Conservation (phyloP, 805 yeast species). For the Phaffomyces thermotolerans region DNA sequence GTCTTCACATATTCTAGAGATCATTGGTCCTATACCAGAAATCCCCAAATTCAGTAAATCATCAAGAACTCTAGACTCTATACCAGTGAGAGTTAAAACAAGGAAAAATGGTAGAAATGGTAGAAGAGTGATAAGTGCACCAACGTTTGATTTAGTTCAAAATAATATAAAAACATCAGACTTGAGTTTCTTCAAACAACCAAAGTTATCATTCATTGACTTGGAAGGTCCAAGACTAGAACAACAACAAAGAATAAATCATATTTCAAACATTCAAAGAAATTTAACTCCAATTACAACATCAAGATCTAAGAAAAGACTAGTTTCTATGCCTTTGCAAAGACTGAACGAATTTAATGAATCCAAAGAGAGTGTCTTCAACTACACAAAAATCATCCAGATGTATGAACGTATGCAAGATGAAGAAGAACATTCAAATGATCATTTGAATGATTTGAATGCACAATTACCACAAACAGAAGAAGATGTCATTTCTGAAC, state of each 20-base stretch:
- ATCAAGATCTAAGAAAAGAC: not conserved
- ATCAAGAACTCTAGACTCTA: conserved; percentile 1
- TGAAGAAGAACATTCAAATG: not conserved
- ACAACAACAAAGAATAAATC: not conserved
- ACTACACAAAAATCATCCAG: conserved; percentile 6
- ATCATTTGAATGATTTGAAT: not conserved
- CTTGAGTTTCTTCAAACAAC: conserved; percentile 3
- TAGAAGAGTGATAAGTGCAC: conserved; percentile 10
- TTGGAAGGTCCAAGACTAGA: not conserved
- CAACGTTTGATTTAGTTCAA: conserved; percentile 7
- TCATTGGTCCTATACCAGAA: conserved; percentile 4
- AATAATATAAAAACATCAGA: not conserved
- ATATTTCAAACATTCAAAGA: not conserved
- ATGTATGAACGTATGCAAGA: not conserved
- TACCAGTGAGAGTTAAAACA: conserved; percentile 9
- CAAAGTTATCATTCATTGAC: conserved; percentile 2
- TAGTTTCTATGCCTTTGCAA: not conserved
- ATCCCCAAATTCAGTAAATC: not conserved
- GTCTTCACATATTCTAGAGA: conserved; percentile 1
- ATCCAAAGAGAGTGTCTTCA: not conserved
- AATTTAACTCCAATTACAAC: conserved; percentile 1
- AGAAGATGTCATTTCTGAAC: not conserved
- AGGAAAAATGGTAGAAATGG: conserved; percentile 4
- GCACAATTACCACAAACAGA: not conserved
- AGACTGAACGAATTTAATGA: not conserved